Base-by-base conservation (phyloP, 805 yeast species). In the Starmerella stigmatis region DNA sequence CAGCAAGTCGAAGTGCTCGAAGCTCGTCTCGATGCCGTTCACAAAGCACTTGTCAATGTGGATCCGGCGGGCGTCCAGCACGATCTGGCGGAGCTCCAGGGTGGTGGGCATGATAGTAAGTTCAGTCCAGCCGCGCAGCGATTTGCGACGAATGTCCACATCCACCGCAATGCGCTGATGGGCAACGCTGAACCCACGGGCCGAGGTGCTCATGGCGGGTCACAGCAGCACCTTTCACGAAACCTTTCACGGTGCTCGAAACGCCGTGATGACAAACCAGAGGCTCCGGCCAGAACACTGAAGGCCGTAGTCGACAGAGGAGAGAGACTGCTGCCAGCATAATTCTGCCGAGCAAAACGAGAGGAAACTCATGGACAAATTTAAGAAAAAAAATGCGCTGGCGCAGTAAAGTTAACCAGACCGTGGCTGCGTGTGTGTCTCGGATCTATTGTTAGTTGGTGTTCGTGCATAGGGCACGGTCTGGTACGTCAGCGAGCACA, bases 151-250 rank as follows among this genome's bases (percentile, higher is more conserved):
- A 34, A 88, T 66, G 60, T 86, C 94, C 4, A 89, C 76, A 59
- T 88, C 94, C 16, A 89, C 64, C 21, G 75, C 72, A 12, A 89
- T 82, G 53, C 81, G 74, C 62, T 89, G 96, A 61, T 86, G 94
- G 4, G 89, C 86, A 19, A 89, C 73, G 56, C 74, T 78, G 60
- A 83, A 77, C 37, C 67, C 66, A 2, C 65, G 51, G 31, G 27
- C 37, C 12, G 51, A 47, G 15, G 40, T 41, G 32, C 42, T 39
- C 45, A 38, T 44, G 13, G 28, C 26, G 9, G 28, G 5, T 12
- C 22, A 36, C 21, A 4, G n/a, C 27, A 22, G 19, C 4, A 12
- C 31, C 20, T 10, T 17, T 8, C n/a, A 17, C 31, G 16, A 12
- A 27, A 27, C 20, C 29, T 27, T n/a, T 12, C 29, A 11, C 26